Evolutionary conservation across 108 stramenopile genomes (phyloP).

Genomic region (Poteriospumella lacustris): DNA sequence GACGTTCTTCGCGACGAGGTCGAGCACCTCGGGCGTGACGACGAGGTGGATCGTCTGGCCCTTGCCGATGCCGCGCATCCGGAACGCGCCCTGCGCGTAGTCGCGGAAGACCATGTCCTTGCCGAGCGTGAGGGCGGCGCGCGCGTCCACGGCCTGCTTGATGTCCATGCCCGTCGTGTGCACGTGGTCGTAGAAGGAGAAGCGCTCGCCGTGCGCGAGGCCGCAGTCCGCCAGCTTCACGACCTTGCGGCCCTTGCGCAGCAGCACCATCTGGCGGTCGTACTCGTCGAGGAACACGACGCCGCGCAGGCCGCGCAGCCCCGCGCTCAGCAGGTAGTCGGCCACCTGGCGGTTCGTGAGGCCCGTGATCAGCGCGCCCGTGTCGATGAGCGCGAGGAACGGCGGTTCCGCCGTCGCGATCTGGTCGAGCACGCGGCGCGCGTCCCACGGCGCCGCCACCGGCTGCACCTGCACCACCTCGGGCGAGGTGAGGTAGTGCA

Average conservation of each 20-base stretch:
- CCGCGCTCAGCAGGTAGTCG: conserved; percentile 66
- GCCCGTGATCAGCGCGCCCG: conserved; percentile 90
- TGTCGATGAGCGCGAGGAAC: conserved; percentile 85
- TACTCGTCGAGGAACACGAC: conserved; percentile 87
- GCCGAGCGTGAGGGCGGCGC: conserved; percentile 53
- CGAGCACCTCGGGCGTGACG: conserved; percentile 52
- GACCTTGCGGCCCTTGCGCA: conserved; percentile 67
- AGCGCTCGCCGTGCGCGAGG: conserved; percentile 61
- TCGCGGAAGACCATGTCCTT: conserved; percentile 64
- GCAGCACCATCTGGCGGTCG: conserved; percentile 86
- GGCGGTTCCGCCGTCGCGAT: conserved; percentile 56
- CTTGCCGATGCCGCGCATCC: conserved; percentile 62
- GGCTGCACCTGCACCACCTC: conserved; percentile 68
- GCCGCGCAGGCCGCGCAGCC: conserved; percentile 72
- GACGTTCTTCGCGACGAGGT: conserved; percentile 41
- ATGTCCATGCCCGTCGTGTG: conserved; percentile 58
- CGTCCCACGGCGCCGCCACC: conserved; percentile 68
- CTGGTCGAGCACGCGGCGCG: conserved; percentile 65
- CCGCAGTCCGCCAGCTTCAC: conserved; percentile 71
- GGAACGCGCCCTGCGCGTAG: conserved; percentile 60
- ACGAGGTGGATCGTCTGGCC: conserved; percentile 47
- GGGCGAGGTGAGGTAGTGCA: conserved; percentile 77
- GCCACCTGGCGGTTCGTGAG: conserved; percentile 92
- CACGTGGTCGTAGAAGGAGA: conserved; percentile 25
- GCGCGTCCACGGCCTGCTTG: conserved; percentile 47